Conservation (phyloP, 2,329 filamentous ascomycete genomes). For the Hypoxylon sp. region DNA sequence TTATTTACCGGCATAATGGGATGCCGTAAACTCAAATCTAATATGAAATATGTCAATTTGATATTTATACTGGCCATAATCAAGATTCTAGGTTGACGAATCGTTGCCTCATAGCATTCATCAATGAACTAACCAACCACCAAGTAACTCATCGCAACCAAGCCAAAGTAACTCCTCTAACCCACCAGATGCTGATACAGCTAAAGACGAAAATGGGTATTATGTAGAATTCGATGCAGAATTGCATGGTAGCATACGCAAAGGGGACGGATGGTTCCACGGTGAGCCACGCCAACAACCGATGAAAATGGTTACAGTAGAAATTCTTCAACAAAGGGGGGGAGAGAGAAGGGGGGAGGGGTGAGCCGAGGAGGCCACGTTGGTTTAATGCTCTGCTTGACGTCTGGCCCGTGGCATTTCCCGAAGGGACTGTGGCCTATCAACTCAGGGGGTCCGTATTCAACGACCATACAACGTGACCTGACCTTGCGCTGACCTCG, state of each 20-base stretch:
- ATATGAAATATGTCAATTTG: constrained; percentile 9
- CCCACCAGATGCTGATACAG: constrained; percentile 37
- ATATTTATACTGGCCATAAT: constrained; percentile 5
- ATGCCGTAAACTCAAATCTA: neutral
- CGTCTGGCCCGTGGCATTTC: neutral
- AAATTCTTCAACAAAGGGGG: neutral
- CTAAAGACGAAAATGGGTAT: constrained; percentile 45
- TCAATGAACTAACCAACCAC: constrained; percentile 6
- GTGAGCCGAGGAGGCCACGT: neutral
- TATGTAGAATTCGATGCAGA: constrained; percentile 48
- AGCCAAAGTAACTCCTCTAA: constrained; percentile 42
- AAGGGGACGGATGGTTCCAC: neutral
- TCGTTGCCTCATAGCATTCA: constrained; percentile 7
- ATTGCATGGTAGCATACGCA: neutral
- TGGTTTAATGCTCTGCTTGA: neutral
- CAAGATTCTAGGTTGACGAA: neutral
- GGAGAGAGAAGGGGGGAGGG: no score
- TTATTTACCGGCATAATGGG: neutral
- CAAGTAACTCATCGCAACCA: neutral
- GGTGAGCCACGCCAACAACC: neutral
- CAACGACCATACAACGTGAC: neutral
- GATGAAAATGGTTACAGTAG: constrained; percentile 27
- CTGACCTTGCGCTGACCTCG: neutral
- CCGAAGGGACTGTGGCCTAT: neutral
- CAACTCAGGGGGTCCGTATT: neutral